Evolutionary conservation across 225 moss, liverwort and hornwort species (phyloP).

Genomic region (Marchantia paleacea): DNA sequence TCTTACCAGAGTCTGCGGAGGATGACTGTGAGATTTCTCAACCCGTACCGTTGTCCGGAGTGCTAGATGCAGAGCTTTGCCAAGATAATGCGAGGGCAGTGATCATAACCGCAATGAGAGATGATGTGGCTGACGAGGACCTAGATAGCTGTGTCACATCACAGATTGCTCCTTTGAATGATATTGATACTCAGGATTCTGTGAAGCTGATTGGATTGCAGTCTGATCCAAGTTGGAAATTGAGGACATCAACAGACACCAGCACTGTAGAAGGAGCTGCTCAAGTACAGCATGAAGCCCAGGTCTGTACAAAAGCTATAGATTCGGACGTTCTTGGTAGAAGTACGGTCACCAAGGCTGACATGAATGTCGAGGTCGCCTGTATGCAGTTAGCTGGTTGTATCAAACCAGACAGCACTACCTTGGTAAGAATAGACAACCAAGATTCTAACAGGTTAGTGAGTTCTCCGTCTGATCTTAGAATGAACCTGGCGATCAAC

Average conservation of each 20-base stretch:
- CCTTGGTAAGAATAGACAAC: not conserved
- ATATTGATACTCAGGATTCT: conserved; percentile 4
- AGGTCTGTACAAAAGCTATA: not conserved
- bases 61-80: not conserved
- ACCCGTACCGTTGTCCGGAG: not conserved
- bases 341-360: not conserved
- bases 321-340: not conserved
- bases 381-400: not conserved
- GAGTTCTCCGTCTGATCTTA: not conserved
- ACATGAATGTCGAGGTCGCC: not conserved
- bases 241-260: not conserved
- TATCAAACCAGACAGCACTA: not conserved
- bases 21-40: conserved; percentile 9
- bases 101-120: not conserved
- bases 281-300: not conserved
- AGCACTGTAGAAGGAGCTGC: not conserved
- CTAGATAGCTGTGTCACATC: not conserved
- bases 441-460: not conserved
- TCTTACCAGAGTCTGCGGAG: too few species aligned
- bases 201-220: not conserved
- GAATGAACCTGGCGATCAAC: not conserved
- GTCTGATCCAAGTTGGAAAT: not conserved
- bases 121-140: not conserved
- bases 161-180: not conserved
- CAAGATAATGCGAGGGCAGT: not conserved